Percentiles rank a stretch among this genome's conserved stretches.
These are phyloP conservation scores for Leccinum boreale DNA, from an alignment of 768 basidiomycete genomes.

Conservation along the genomic window DNA sequence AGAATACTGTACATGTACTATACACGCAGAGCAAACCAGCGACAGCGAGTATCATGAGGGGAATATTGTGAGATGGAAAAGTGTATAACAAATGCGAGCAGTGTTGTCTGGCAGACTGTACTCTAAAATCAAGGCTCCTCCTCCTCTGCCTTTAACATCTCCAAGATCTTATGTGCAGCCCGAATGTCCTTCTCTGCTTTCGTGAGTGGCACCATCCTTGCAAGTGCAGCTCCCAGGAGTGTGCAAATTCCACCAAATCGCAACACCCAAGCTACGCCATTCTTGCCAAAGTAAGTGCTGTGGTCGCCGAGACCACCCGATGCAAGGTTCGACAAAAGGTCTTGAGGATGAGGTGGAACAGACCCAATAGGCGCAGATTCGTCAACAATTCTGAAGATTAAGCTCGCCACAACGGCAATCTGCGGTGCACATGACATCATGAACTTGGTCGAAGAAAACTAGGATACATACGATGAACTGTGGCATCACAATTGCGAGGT, in stretches of 20 bases:
- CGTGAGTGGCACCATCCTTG: constrained; percentile 83
- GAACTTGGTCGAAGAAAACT: background rate
- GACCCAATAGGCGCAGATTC: constrained; percentile 26
- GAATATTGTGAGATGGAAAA: constrained; percentile 2
- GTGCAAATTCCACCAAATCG: constrained; percentile 90
- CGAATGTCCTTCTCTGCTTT: constrained; percentile 90
- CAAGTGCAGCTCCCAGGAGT: constrained; percentile 71
- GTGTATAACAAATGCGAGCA: constrained; percentile 17
- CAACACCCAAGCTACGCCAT: constrained; percentile 91
- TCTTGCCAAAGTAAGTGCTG: constrained; percentile 71
- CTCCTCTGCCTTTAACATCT: constrained; percentile 62
- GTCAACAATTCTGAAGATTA: constrained; percentile 83
- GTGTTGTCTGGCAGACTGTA: background rate
- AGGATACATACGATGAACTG: constrained; percentile 76
- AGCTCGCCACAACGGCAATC: constrained; percentile 83
- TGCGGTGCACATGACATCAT: constrained; percentile 25
- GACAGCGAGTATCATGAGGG: background rate
- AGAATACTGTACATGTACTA: background rate
- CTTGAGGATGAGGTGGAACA: constrained; percentile 31
- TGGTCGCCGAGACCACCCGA: constrained; percentile 37
- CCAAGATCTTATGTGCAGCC: constrained; percentile 75
- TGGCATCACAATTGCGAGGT: constrained; percentile 91
- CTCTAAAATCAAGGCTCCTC: constrained; percentile 38
- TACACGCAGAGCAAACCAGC: background rate
- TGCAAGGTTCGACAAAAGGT: constrained; percentile 19